Evolutionary conservation across 148 eudicot genomes (phyloP), one percentile per base, ranked within the genome.

Genomic region (Diospyros kaki): DNA sequence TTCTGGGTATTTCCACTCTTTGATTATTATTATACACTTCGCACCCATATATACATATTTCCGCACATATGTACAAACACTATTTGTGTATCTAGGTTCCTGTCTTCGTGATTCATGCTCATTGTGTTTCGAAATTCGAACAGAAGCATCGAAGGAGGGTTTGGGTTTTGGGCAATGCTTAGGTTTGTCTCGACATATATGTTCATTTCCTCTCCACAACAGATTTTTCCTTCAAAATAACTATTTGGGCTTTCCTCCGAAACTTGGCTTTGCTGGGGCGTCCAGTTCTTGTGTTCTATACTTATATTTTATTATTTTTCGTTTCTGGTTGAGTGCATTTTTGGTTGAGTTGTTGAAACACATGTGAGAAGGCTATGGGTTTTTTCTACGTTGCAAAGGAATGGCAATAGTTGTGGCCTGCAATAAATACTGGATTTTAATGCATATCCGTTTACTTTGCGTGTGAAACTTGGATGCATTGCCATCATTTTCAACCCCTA

Each of bases 121-220:
- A 61, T 83, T 79, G 84, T 81, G 56, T 83, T 79, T 79, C 72
- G 44, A 75, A 81, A 83, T 80, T 75, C 73, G 64, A 73, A 84
- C 66, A 68, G 84, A 84, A 85, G 84, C 84, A 73, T 80, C 73
- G 82, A 71, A 76, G 75, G 66, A 75, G 74, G 69, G 76, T 81
- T 77, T 79, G 79, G 66, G 71, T 80, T 70, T 73, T 64, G 79
- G 83, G 73, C 41, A 59, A 71, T 77, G 69, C 45, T 52, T 60
- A 7, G 65, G 71, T 85, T 85, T 82, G 85, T 85, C 85, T 76
- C 75, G 50, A 61, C 74, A 61, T 80, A 42, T 15, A 69, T 81
- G 86, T 81, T 72, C 13, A 55, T 44, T 62, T 60, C 44, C 78
- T 52, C 52, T 9, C 51, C 62, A 63, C 38, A 58, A 1, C n/a